These are phyloP conservation scores for Effrenium voratum DNA, from an alignment of 73 alveolate species.

Conservation along the genomic window DNA sequence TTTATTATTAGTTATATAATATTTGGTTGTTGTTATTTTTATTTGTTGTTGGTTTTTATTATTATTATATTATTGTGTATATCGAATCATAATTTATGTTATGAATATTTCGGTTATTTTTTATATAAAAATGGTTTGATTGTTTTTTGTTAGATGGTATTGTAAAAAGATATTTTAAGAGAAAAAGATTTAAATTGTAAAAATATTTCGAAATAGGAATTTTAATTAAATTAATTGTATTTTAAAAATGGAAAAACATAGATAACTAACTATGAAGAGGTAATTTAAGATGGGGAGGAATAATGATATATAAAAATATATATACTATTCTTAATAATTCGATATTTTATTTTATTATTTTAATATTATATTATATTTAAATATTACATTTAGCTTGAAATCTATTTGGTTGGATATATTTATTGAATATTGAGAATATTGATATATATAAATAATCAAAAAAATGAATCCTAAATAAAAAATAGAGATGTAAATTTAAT, in stretches of 20 bases:
- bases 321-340: not conserved
- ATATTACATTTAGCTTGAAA: not conserved
- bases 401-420: not conserved
- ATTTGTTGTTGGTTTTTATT: not conserved
- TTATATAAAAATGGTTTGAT: too few relatives aligned
- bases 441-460: not conserved
- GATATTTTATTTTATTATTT: not conserved
- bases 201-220: not conserved
- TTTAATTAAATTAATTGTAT: not conserved
- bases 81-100: too few relatives aligned
- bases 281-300: too few relatives aligned
- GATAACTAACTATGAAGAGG: too few relatives aligned
- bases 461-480: not conserved
- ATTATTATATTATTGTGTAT: not conserved
- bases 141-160: too few relatives aligned
- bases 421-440: not conserved
- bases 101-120: too few relatives aligned
- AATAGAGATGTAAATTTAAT: too few relatives aligned
- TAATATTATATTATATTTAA: not conserved
- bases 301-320: not conserved
- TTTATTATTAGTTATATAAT: not conserved
- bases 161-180: too few relatives aligned
- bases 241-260: not conserved
- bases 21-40: not conserved
- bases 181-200: too few relatives aligned